Evolutionary conservation across 2,329 filamentous ascomycete genomes (phyloP).

Genomic region (Apiospora malaysiana): DNA sequence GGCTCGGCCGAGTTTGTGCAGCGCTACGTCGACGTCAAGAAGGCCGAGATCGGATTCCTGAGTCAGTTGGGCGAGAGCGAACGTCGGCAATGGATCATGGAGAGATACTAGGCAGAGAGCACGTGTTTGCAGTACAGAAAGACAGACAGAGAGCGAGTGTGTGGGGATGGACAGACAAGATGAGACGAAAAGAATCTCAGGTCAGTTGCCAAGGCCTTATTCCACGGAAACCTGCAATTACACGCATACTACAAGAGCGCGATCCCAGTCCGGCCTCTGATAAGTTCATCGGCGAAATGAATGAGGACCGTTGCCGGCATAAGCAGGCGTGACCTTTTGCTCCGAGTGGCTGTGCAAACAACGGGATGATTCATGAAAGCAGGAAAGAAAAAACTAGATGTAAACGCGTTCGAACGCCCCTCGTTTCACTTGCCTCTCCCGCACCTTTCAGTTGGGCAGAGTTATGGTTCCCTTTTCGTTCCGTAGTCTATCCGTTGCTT

Average conservation of each 20-base stretch:
- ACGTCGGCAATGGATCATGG: constrained; percentile 65
- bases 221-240: background rate
- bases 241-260: background rate
- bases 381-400: no score
- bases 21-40: constrained; percentile 65
- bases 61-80: constrained; percentile 53
- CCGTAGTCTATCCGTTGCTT: no score
- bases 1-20: constrained; percentile 54
- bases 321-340: background rate
- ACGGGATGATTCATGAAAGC: background rate
- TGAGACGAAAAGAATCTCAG: background rate
- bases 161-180: no score
- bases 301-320: background rate
- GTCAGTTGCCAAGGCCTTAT: background rate
- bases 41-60: constrained; percentile 59
- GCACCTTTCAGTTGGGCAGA: no score
- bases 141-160: no score
- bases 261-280: background rate
- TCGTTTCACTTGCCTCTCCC: background rate
- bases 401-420: background rate
- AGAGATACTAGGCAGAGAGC: constrained; percentile 59
- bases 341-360: no score
- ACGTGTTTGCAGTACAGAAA: background rate
- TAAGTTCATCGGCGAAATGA: background rate
- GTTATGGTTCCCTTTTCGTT: no score